Evolutionary conservation across 1,284 basidiomycete genomes (phyloP).

Genomic region (Athelia sp.): DNA sequence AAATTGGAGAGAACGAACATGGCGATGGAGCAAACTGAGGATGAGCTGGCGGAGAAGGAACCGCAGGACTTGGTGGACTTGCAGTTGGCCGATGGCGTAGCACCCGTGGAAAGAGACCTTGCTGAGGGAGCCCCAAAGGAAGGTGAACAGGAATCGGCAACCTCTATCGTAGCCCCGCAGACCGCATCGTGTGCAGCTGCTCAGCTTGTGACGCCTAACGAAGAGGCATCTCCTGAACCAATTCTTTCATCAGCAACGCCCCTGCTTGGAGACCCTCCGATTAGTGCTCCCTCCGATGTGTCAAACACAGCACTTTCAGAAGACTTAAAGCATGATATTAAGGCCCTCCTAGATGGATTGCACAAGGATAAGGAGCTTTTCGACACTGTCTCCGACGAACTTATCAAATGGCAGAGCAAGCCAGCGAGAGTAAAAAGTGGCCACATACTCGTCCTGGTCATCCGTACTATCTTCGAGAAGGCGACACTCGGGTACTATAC

Average conservation of each 20-base stretch:
- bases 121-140: too few species aligned
- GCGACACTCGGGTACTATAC: slow-evolving; percentile 93
- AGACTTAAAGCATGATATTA: slow-evolving; percentile 87
- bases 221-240: too few species aligned
- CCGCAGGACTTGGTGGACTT: too few species aligned
- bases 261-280: too few species aligned
- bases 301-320: slow-evolving; percentile 33
- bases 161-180: slow-evolving; percentile 80
- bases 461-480: slow-evolving; percentile 95
- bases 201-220: slow-evolving; percentile 39
- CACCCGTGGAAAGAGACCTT: too few species aligned
- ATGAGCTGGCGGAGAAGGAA: too few species aligned
- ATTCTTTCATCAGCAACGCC: too few species aligned
- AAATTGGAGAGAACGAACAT: too few species aligned
- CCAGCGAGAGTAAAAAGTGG: slow-evolving; percentile 91
- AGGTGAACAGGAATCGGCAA: too few species aligned
- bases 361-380: slow-evolving; percentile 94
- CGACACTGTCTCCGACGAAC: slow-evolving; percentile 91
- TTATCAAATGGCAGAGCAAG: slow-evolving; percentile 93
- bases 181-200: slow-evolving; percentile 40
- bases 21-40: too few species aligned
- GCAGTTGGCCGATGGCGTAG: too few species aligned
- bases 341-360: slow-evolving; percentile 90
- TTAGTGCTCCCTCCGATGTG: too few species aligned
- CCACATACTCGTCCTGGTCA: slow-evolving; percentile 91